Conservation (phyloP, 192 early-diverging fungal genomes). For the Anaeromyces robustus region DNA sequence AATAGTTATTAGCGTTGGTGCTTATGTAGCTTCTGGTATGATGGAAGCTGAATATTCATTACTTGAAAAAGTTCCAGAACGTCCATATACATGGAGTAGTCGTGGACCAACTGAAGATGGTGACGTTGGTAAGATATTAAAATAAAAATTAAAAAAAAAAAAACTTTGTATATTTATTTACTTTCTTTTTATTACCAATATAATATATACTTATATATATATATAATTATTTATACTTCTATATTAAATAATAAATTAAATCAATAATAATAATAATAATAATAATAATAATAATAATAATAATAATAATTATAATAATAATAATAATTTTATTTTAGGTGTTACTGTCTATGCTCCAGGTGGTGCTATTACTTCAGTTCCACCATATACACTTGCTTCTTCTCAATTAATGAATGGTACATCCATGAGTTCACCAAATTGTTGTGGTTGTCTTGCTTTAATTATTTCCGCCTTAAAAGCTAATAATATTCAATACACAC, state of each 20-base stretch:
- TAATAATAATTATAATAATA: too few species aligned
- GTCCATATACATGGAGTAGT: constrained; percentile 78
- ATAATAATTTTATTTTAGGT: too few species aligned
- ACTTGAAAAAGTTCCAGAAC: constrained; percentile 58
- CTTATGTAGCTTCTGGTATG: constrained; percentile 70
- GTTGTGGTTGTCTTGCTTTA: constrained; percentile 70
- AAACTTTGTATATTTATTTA: not conserved
- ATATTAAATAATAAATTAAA: too few species aligned
- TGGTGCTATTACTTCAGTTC: constrained; percentile 79
- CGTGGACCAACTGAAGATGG: constrained; percentile 79
- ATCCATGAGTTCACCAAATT: constrained; percentile 84
- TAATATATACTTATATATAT: too few species aligned
- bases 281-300: too few species aligned
- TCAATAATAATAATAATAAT: too few species aligned
- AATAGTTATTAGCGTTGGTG: constrained; percentile 75
- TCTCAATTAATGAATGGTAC: constrained; percentile 82
- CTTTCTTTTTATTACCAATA: not conserved
- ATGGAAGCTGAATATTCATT: constrained; percentile 76
- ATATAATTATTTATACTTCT: too few species aligned
- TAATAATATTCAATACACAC: constrained; percentile 43
- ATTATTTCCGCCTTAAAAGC: constrained; percentile 77
- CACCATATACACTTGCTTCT: constrained; percentile 56
- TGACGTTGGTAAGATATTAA: constrained; percentile 61
- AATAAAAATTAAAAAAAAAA: constrained; percentile 11
- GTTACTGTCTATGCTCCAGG: constrained; percentile 51